Evolutionary conservation across 1,284 basidiomycete species (phyloP), one percentile per base, ranked within the genome.

Genomic region (Sanguinoderma infundibulare): DNA sequence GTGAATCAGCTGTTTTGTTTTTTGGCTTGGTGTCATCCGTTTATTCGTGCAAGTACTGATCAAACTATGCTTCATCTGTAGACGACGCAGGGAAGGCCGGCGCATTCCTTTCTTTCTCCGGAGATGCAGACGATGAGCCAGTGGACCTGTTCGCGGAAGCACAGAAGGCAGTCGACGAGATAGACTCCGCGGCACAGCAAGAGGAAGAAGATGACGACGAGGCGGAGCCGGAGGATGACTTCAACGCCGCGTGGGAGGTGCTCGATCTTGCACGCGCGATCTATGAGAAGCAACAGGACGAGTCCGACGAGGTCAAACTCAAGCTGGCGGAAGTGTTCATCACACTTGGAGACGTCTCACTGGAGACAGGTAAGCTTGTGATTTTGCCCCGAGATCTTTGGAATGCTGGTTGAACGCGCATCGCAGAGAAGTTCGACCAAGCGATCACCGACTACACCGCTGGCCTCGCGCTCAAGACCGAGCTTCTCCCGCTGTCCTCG

Each of bases 161-260:
- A n/a, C 68, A 73, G 53, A 79, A 80, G 61, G 74, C 69, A 5
- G 80, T 77, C 15, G 82, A 81, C n/a, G 76, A 71, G 20, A 78
- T 77, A 49, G 83, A 81, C 8, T 80, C 79, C 5, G 79, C 75
- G 30, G 79, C 74, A 4, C 81, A 77, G 0, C 81, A 79, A 3
- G 80, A 77, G 1, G 85, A 81, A 4, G 83, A 83, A 0, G 87
- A 81, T 20, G 87, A 79, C 2, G 87, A 85, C 0, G 87, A 89
- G 12, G 88, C 71, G 2, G 90, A 91, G 69, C 93, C 91, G 0
- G 95, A 96, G 71, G 94, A 97, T 69, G 94, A 97, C 73, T 96
- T 95, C 74, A 96, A 95, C 68, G 94, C 94, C 32, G 94, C 95
- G 14, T 97, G 95, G 95, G 94, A 96, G 72, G 90, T 95, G 2